Evolutionary conservation across 2,329 filamentous ascomycete species (phyloP), one percentile per base, ranked within the genome.

Genomic region (Dothidotthia symphoricarpi): DNA sequence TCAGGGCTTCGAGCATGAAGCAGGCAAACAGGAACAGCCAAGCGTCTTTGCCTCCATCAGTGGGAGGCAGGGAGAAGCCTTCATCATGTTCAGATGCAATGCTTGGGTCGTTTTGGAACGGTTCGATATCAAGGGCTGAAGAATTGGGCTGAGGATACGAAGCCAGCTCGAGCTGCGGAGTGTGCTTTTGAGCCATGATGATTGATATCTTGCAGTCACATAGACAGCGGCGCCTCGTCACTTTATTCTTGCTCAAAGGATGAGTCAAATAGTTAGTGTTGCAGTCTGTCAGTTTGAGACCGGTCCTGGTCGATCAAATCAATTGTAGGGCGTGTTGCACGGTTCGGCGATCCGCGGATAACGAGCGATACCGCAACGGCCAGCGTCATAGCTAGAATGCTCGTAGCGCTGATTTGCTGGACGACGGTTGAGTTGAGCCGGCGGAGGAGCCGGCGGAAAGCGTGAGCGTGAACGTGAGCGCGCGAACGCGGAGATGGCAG

Each of bases 1-100:
- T 69, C 19, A 78, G 59, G 16, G 72, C 68, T 41, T 81, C 76
- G 9, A 80, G 66, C 31, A 77, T 57, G 47, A 76, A 78, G 49
- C 73, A 75, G 2, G 53, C 43, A 11, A 59, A 41, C 7, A 61
- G 37, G 14, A 53, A 58, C 6, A 63, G 29, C 58, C 58, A 63
- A 7, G 58, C 58, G 41, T 61, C 49, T 29, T 56, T 63, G 7
- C 57, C 57, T 24, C 47, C 49, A 29, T 63, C 59, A 4, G 55
- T 60, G 4, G 58, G 58, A 19, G 58, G 55, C 15, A 63, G 41
- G 11, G 49, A 57, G 26, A 55, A 56, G 3, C 41, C 49, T 15
- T 33, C 27, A 13, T 44, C 31, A 67, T 69, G 10, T 15, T 43
- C 43, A 11, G 43, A 16, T n/a, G 34, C 34, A 3, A 39, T 30